phyloP scores from a whole-genome alignment of 257 asterid species.

The Craterostigma plantagineum region DNA sequence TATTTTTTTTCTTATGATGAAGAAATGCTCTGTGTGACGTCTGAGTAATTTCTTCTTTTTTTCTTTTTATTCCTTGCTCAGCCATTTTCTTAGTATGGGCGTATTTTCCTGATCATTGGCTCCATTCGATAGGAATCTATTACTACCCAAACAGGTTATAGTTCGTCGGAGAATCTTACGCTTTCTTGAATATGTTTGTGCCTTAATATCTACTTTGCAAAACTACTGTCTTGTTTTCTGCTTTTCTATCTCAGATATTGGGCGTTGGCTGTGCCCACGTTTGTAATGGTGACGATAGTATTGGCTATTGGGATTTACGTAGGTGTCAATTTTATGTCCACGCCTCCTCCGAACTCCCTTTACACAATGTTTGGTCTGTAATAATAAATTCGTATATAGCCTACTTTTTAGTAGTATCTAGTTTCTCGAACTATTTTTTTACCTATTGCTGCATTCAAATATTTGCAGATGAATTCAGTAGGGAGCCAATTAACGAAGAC shows the following conservation, averaged over 20 bases:
- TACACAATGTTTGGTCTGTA: conserved; percentile 60
- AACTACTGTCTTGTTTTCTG: neutral
- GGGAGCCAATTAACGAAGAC: conserved; percentile 28
- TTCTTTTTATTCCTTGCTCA: conserved; percentile 8
- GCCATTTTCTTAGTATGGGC: conserved; percentile 51
- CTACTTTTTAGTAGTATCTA: neutral
- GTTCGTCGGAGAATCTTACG: too few species aligned
- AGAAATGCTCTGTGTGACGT: neutral
- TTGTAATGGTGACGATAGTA: conserved; percentile 34
- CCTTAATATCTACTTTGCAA: too few species aligned
- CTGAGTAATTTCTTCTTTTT: neutral
- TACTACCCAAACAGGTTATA: conserved; percentile 67
- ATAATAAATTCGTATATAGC: neutral
- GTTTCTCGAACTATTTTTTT: conserved; percentile 6
- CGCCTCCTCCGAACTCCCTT: conserved; percentile 73
- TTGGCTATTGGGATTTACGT: conserved; percentile 47
- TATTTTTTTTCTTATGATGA: too few species aligned
- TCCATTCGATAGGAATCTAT: conserved; percentile 44
- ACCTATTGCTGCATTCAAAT: conserved; percentile 4
- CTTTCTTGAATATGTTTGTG: too few species aligned
- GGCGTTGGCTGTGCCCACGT: conserved; percentile 84
- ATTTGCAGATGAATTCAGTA: conserved; percentile 65
- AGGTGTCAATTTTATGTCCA: conserved; percentile 67
- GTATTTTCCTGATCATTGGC: conserved; percentile 43
- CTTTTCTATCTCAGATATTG: conserved; percentile 39